Evolutionary conservation across 768 basidiomycete species (phyloP), one percentile per base, ranked within the genome.

Genomic region (Termitomyces sp.): DNA sequence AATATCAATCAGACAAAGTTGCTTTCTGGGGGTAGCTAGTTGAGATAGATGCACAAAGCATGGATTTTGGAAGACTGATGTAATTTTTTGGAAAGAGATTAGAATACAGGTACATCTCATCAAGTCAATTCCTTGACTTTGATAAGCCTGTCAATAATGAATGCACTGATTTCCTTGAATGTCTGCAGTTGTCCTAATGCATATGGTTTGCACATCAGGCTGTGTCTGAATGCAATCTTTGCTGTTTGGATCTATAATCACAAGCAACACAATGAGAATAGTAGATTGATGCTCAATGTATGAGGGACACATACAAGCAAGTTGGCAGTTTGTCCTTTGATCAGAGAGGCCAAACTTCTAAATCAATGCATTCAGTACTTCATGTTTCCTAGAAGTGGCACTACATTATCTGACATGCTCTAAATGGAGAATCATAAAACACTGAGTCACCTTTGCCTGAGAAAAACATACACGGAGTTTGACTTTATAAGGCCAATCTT

Each of bases 311-410:
- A 61, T 64, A 92, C 92, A 55, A 96, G 74, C 14, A 96, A 90
- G 64, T 93, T 89, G 2, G 91, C 80, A 1, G 93, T 95, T 2
- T 95, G 72, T 0, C 94, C 94, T 71, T 92, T 93, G 60, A 96
- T 81, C 0, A 92, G 86, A 15, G 92, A 93, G 0, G 88, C 88
- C 0, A 79, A 79, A 3, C 88, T 87, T 40, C 91, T 83, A 67
- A 96, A 88, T 8, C 94, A 86, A 69, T 96, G 92, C 85, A 92
- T 87, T 17, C 94, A 83, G 66, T 94, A 95, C 0, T 74, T 65
- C 9, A 79, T 77, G 42, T 80, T 75, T 38, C 77, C 80, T 9
- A 87, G 72, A 73, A 83, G 79, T 2, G 77, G 69, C 1, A 83
- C 71, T 40, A 71, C 61, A 9, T 78, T 70, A 68, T 92, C 91